Conservation (phyloP, 495 filamentous ascomycete species). For the Platismatia glauca region DNA sequence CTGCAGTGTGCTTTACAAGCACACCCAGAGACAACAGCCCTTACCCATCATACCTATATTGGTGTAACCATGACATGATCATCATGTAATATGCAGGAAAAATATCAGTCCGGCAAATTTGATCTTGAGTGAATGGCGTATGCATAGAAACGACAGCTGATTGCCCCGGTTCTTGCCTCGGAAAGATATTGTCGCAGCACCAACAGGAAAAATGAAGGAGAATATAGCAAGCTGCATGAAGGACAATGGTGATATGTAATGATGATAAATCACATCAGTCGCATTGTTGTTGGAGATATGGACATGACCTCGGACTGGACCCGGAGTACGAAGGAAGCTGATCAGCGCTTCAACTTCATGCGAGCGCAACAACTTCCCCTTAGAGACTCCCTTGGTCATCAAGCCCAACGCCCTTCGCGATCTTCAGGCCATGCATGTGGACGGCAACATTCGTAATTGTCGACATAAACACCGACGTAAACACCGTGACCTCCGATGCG, state of each 20-base stretch:
- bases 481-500: neutral
- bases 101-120: neutral
- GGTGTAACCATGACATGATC: neutral
- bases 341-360: neutral
- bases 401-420: neutral
- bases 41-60: neutral
- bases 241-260: neutral
- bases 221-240: neutral
- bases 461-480: no score
- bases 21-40: neutral
- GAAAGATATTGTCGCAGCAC: neutral
- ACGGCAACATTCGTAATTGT: neutral
- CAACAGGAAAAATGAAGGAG: neutral
- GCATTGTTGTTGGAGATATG: neutral
- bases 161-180: neutral
- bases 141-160: neutral
- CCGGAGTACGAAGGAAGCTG: neutral
- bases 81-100: neutral
- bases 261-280: neutral
- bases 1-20: neutral
- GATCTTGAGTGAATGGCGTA: neutral
- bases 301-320: neutral
- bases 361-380: neutral
- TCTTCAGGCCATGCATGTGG: neutral
- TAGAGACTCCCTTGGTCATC: neutral